phyloP scores from a whole-genome alignment of 2,329 filamentous ascomycete genomes.

The Aspergillus fumigatus region DNA sequence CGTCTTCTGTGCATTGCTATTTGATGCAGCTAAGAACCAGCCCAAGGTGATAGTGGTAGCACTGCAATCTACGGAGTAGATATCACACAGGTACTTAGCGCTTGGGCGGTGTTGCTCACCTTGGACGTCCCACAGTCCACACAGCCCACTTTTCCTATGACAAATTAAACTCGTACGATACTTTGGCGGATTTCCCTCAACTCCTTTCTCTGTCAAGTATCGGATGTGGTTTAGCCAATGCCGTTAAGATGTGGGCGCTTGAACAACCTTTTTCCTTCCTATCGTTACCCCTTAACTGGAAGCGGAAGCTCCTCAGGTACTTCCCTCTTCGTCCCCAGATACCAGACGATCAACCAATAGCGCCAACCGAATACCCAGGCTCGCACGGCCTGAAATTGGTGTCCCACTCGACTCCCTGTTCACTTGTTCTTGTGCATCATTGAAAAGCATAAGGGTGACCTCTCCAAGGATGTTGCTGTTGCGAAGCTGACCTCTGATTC shows the following conservation, averaged over 20 bases:
- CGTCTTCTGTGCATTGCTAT: not conserved
- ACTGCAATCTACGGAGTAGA: not conserved
- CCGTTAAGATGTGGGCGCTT: not conserved
- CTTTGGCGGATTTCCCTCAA: not conserved
- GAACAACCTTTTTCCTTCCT: not conserved
- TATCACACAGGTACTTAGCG: not conserved
- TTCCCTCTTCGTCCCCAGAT: not conserved
- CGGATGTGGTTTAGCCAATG: not conserved
- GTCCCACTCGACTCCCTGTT: not conserved
- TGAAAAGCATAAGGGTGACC: not conserved
- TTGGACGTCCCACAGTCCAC: not conserved
- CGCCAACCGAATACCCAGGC: not conserved
- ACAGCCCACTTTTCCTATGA: not conserved
- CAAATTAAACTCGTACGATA: not conserved
- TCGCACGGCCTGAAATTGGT: not conserved
- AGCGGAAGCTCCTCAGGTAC: not conserved
- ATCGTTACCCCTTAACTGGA: not conserved
- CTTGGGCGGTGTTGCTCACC: not conserved
- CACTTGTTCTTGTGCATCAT: not conserved
- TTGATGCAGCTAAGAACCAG: not conserved
- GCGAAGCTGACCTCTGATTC: not conserved
- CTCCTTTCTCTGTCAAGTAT: not conserved
- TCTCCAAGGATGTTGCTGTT: not conserved
- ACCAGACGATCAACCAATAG: not conserved
- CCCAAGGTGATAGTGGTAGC: not conserved